Conservation (phyloP, 257 asterid genomes). For the Solanum commersonii region DNA sequence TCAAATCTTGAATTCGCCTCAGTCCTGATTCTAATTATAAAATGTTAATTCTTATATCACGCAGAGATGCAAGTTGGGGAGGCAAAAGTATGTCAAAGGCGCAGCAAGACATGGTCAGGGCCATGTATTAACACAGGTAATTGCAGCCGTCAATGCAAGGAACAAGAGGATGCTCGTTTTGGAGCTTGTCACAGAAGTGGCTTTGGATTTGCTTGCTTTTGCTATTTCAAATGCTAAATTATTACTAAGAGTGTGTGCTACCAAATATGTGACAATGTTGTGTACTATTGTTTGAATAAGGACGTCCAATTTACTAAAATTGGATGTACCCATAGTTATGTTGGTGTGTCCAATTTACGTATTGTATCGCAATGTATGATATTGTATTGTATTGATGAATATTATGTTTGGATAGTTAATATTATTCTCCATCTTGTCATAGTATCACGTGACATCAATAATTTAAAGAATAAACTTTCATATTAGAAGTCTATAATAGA, state of each 20-base stretch:
- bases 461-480: not conserved
- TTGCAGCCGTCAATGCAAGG: not conserved
- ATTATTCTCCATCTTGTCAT: too few species aligned
- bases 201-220: constrained; percentile 2
- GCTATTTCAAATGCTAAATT: not conserved
- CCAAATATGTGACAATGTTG: not conserved
- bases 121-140: not conserved
- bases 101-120: constrained; percentile 1
- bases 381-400: too few species aligned
- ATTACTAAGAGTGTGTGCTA: not conserved
- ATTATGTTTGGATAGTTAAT: too few species aligned
- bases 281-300: not conserved
- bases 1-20: too few species aligned
- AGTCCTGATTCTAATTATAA: too few species aligned
- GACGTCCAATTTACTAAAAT: not conserved
- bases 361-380: too few species aligned
- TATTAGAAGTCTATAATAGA: too few species aligned
- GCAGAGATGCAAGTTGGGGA: not conserved
- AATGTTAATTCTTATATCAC: too few species aligned
- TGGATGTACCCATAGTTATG: not conserved
- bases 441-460: not conserved
- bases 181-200: not conserved
- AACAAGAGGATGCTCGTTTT: not conserved
- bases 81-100: not conserved
- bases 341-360: not conserved